Base-by-base conservation (phyloP, 768 basidiomycete genomes). In the Strobilomyces confusus region DNA sequence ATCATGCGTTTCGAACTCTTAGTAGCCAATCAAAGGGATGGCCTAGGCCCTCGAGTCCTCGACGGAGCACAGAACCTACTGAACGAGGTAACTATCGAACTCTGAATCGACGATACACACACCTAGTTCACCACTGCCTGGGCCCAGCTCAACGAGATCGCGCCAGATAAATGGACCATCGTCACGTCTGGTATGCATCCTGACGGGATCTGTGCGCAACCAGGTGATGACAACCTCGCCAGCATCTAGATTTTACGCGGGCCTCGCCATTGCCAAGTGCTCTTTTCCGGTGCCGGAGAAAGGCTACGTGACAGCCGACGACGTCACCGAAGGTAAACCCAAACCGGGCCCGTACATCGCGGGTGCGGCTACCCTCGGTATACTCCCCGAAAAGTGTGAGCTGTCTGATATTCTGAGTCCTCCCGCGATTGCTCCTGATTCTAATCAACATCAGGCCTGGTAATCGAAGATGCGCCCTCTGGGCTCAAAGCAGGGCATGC, bases 381-480 rank as follows among this genome's bases (percentile, higher is more conserved):
- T 80, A 22, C 73, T 83, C 44, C 74, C 84, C 2, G 69, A 67
- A 20, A 80, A 80, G 45, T 92, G 87, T 83, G 45, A 52, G 80
- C 61, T 17, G 23, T 36, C 23, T 15, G 14, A 17, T 12, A 19
- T 29, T 22, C 22, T 32, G 12, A 13, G 40, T 47, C 33, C 14
- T 20, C 32, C 5, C 12, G 15, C 15, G 11, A 41, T 11, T 13
- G 22, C 34, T 36, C 25, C 47, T 52, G 32, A 55, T 40, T 23
- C 37, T 36, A 22, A 44, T 44, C 22, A 44, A 29, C 14, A 33
- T n/a, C 44, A 91, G 89, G 88, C 62, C 75, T 95, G 54, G 93
- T 95, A 9, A 77, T 97, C 4, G 92, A 95, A 62, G 94, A 97
- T 63, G 92, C 94, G 2, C 87, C 92, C 5, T 86, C 89, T 14